Conservation (phyloP, 1,139 yeast genomes). For the Suhomyces yuchorum region DNA sequence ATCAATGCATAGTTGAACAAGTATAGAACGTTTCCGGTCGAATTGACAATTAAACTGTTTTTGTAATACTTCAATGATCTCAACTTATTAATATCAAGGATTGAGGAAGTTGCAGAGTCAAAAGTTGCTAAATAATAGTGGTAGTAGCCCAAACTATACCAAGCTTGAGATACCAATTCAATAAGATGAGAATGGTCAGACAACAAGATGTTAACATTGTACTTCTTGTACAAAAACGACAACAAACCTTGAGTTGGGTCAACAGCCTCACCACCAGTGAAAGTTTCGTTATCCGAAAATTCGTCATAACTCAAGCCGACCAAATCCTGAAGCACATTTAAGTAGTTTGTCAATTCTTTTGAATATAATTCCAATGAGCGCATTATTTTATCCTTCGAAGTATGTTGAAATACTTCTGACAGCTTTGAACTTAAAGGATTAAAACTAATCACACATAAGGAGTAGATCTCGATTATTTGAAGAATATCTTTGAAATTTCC, state of each 20-base stretch:
- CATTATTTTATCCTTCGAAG: slow-evolving; percentile 26
- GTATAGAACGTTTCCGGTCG: slow-evolving; percentile 37
- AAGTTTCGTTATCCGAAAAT: slow-evolving; percentile 5
- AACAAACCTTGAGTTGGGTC: slow-evolving; percentile 17
- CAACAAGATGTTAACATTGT: slow-evolving; percentile 37
- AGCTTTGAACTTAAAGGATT: slow-evolving; percentile 38
- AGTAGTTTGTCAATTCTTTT: slow-evolving; percentile 26
- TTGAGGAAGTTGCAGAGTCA: slow-evolving; percentile 29
- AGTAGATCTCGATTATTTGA: slow-evolving; percentile 38
- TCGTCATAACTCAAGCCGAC: slow-evolving; percentile 32
- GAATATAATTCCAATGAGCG: slow-evolving; percentile 22
- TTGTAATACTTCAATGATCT: slow-evolving; percentile 34
- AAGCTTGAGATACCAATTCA: slow-evolving; percentile 37
- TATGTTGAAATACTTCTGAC: slow-evolving; percentile 30
- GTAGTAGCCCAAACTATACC: slow-evolving; percentile 43
- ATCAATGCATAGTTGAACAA: slow-evolving; percentile 43
- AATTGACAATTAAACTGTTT: slow-evolving; percentile 41
- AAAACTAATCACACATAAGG: slow-evolving; percentile 38
- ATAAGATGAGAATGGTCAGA: slow-evolving; percentile 35
- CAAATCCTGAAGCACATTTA: slow-evolving; percentile 25
- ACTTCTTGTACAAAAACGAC: slow-evolving; percentile 42
- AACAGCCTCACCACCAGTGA: slow-evolving; percentile 8
- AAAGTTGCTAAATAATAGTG: slow-evolving; percentile 33
- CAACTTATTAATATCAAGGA: slow-evolving; percentile 20
- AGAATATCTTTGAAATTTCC: slow-evolving; percentile 40